Percentiles rank a stretch among this genome's conserved stretches.
Evolutionary conservation across 108 stramenopile species (phyloP).

Genomic region (Skeletonema costatum): DNA sequence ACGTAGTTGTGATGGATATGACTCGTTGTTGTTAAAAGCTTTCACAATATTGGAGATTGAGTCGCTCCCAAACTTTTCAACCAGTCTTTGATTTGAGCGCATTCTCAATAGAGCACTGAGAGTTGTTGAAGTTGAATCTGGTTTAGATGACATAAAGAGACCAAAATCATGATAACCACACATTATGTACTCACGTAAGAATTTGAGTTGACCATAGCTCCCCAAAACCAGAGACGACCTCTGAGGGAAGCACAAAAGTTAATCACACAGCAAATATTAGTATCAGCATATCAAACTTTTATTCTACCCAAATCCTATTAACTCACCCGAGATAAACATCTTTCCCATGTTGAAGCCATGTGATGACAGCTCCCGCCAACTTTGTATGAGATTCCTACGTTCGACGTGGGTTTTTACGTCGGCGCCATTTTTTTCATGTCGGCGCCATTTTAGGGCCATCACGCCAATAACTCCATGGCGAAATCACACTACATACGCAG

Average conservation of each 20-base stretch:
- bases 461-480: too few species aligned
- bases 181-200: slow-evolving; percentile 19
- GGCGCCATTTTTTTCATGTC: too few species aligned
- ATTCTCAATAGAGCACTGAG: slow-evolving; percentile 31
- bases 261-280: neutral
- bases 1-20: slow-evolving; percentile 48
- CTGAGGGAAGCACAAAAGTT: neutral
- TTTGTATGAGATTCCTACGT: too few species aligned
- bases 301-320: neutral
- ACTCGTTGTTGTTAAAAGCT: neutral
- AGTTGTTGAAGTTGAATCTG: too few species aligned
- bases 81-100: slow-evolving; percentile 31
- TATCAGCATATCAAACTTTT: neutral
- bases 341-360: too few species aligned
- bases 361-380: too few species aligned
- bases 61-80: neutral
- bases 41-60: neutral
- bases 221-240: slow-evolving; percentile 84
- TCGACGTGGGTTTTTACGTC: too few species aligned
- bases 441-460: too few species aligned
- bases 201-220: slow-evolving; percentile 90
- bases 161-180: too few species aligned
- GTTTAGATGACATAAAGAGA: too few species aligned
- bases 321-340: slow-evolving; percentile 46
- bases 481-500: too few species aligned